Conservation (phyloP, 2,329 filamentous ascomycete genomes). For the Bisporella sp. region DNA sequence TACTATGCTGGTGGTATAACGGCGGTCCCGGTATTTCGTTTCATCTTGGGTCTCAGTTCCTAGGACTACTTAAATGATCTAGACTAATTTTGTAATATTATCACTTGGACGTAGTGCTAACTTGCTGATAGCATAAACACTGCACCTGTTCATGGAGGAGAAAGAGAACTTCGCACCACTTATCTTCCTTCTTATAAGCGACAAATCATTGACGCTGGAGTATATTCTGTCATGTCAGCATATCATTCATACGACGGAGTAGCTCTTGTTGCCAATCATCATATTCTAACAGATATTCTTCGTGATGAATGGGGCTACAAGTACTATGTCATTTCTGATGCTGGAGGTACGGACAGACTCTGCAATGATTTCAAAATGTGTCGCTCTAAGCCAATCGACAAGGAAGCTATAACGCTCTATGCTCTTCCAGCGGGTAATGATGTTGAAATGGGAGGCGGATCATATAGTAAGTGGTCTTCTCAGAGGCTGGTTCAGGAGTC, state of each 20-base stretch:
- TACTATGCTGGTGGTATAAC: too few species aligned
- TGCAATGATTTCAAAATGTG: slow-evolving; percentile 61
- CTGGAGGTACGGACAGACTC: slow-evolving; percentile 63
- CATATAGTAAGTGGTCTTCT: slow-evolving; percentile 42
- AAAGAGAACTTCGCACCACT: slow-evolving; percentile 47
- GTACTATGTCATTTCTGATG: slow-evolving; percentile 59
- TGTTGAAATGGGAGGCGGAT: slow-evolving; percentile 71
- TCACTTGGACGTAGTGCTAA: too few species aligned
- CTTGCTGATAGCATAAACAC: slow-evolving; percentile 40
- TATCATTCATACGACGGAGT: slow-evolving; percentile 71
- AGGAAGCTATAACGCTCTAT: slow-evolving; percentile 55
- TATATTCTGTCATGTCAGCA: slow-evolving; percentile 64
- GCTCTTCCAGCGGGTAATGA: slow-evolving; percentile 64
- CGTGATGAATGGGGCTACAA: slow-evolving; percentile 68
- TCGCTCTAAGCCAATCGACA: slow-evolving; percentile 50
- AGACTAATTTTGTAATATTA: too few species aligned
- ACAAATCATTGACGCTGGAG: slow-evolving; percentile 63
- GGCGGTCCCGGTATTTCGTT: too few species aligned
- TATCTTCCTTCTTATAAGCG: slow-evolving; percentile 57
- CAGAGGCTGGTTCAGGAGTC: too few species aligned
- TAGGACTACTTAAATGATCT: too few species aligned
- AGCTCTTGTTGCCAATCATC: slow-evolving; percentile 57
- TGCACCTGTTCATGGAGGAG: slow-evolving; percentile 46
- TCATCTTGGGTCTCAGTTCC: too few species aligned
- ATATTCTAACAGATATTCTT: slow-evolving; percentile 61